These are phyloP conservation scores for Pythium phragmitis DNA, from an alignment of 352 stramenopile genomes.

Conservation along the genomic window DNA sequence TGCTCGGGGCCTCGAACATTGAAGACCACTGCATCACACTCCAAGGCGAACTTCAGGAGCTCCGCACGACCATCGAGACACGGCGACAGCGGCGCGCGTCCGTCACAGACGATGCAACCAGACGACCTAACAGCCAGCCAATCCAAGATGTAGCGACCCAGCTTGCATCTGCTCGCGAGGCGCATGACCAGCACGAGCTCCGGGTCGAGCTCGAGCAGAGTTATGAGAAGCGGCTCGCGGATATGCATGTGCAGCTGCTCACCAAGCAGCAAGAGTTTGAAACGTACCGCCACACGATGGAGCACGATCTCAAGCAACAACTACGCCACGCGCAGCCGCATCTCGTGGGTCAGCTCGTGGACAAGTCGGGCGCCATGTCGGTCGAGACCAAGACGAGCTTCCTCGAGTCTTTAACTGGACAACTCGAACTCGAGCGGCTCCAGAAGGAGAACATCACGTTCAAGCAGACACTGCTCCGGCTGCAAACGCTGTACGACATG, in stretches of 20 bases:
- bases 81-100: constrained; percentile 6
- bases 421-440: constrained; percentile 40
- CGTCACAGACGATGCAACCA: neutral
- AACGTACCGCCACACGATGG: constrained; percentile 54
- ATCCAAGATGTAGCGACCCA: neutral
- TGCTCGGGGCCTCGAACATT: constrained; percentile 2
- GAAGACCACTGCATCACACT: constrained; percentile 12
- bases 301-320: constrained; percentile 58
- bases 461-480: constrained; percentile 65
- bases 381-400: constrained; percentile 55
- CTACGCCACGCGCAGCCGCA: constrained; percentile 54
- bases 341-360: constrained; percentile 58
- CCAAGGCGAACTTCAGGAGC: constrained; percentile 6
- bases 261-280: constrained; percentile 65
- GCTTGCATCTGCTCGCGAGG: constrained; percentile 6
- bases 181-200: constrained; percentile 42
- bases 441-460: constrained; percentile 65
- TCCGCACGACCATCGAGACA: constrained; percentile 7
- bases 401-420: constrained; percentile 42
- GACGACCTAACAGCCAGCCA: neutral
- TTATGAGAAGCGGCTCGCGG: constrained; percentile 58
- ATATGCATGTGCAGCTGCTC: constrained; percentile 52
- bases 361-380: constrained; percentile 48
- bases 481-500: constrained; percentile 64
- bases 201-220: constrained; percentile 44